phyloP scores from a whole-genome alignment of 306 rosid species.

The Delonix regia region DNA sequence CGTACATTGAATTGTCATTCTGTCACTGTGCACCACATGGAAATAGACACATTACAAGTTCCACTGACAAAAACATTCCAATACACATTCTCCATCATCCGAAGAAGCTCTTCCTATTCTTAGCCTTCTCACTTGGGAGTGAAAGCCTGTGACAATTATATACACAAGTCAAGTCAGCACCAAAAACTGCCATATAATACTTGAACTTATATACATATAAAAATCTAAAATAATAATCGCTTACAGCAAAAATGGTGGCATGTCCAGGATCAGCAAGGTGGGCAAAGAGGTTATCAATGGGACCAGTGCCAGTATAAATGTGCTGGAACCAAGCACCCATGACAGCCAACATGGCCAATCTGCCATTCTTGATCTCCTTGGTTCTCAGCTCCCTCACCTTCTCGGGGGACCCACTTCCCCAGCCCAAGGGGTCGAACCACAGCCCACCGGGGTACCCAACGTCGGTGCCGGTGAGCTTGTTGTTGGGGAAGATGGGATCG shows the following conservation, averaged over 20 bases:
- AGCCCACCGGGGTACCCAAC: constrained; percentile 77
- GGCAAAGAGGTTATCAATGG: constrained; percentile 73
- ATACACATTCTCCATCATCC: background rate
- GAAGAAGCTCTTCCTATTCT: background rate
- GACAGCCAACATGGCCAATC: constrained; percentile 77
- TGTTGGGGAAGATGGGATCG: constrained; percentile 76
- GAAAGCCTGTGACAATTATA: constrained; percentile 61
- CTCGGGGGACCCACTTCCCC: constrained; percentile 73
- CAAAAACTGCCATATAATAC: background rate
- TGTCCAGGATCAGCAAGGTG: constrained; percentile 85
- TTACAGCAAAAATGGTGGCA: constrained; percentile 70
- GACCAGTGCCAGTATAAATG: constrained; percentile 70
- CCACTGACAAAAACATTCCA: constrained; percentile 38
- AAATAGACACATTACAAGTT: constrained; percentile 45
- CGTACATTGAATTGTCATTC: constrained; percentile 54
- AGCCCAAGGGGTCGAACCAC: constrained; percentile 77
- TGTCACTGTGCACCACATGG: constrained; percentile 41
- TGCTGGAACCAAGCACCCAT: constrained; percentile 84
- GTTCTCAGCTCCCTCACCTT: constrained; percentile 72
- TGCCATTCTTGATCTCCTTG: constrained; percentile 74
- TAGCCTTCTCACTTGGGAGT: constrained; percentile 58
- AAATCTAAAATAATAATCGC: constrained; percentile 3
- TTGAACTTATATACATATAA: background rate
- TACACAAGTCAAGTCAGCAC: constrained; percentile 18
- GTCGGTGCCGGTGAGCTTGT: constrained; percentile 75